Evolutionary conservation across 2,329 filamentous ascomycete species (phyloP), one percentile per base, ranked within the genome.

Genomic region (Sarocladiaceae sp.): DNA sequence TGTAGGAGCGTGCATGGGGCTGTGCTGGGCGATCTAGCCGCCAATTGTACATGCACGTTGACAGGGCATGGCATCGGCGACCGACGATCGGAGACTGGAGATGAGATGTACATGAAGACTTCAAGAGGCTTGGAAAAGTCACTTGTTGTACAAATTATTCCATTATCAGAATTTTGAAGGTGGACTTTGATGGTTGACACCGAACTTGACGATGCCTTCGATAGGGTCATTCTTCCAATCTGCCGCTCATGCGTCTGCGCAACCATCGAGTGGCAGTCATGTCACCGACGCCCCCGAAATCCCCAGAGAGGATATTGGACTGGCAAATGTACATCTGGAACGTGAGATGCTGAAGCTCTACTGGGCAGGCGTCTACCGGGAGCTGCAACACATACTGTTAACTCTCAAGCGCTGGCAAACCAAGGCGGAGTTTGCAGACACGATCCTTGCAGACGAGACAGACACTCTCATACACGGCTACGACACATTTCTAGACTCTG

Each of bases 401-500:
- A 69, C 68, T 0, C 55, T 72, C n/a, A 55, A 56, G 18, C 53
- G 52, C 26, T 72, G 68, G 67, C 64, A 69, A 35, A 51, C 54
- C 26, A 53, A 12, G 42, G 52, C 33, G 23, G 56, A 62, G 15
- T 54, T 56, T 40, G 36, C 57, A 20, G 35, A 53, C 2, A 53
- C 58, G 5, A 48, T 50, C 11, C 50, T 56, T 1, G 54, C 40
- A 5, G 66, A 68, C 23, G 63, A 70, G 50, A 39, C 57, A 1
- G 61, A 66, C 35, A 50, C 59, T 23, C 52, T 60, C 25, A 59
- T 71, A 5, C 61, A 71, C 52, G 70, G 69, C 8, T 72, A 65
- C 48, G 68, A 71, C 39, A 69, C 69, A 0, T 72, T 71, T 44
- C 46, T 72, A 7, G 64, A 69, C 33, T 64, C 70, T 25, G 65